Percentiles rank a stretch among this genome's conserved stretches.
phyloP scores from a whole-genome alignment of 2,329 filamentous ascomycete genomes.

The Clarireedia homoeocarpa region DNA sequence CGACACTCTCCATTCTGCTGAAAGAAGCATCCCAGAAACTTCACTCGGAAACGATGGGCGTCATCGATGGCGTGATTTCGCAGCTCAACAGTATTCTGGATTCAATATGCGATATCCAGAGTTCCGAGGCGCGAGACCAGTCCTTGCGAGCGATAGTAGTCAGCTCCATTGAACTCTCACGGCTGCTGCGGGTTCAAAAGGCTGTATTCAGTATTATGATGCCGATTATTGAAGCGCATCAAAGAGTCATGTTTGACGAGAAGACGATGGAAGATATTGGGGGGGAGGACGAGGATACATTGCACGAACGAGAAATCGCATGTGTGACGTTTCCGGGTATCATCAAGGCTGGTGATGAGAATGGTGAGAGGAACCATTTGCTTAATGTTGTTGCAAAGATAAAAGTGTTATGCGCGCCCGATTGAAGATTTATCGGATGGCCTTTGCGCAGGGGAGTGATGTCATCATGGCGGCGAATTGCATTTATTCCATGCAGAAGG shows the following conservation, averaged over 20 bases:
- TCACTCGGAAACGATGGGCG: conserved; percentile 36
- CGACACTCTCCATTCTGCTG: conserved; percentile 52
- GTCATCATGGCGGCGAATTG: neutral
- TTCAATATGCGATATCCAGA: conserved; percentile 33
- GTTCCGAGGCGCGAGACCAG: conserved; percentile 39
- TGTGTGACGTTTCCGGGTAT: conserved; percentile 60
- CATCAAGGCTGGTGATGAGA: conserved; percentile 57
- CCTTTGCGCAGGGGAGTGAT: neutral
- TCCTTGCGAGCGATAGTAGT: conserved; percentile 45
- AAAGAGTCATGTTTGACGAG: conserved; percentile 47
- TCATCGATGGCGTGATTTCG: conserved; percentile 37
- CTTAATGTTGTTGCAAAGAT: conserved; percentile 58
- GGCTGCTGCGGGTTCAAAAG: conserved; percentile 49
- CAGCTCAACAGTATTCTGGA: conserved; percentile 43
- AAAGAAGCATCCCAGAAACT: conserved; percentile 43
- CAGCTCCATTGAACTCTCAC: conserved; percentile 48
- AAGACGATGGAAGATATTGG: conserved; percentile 59
- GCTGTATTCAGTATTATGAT: conserved; percentile 49
- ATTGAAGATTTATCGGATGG: conserved; percentile 13
- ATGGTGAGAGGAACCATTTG: conserved; percentile 51
- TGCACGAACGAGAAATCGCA: conserved; percentile 44
- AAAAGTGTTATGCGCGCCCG: conserved; percentile 48
- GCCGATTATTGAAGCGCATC: conserved; percentile 43
- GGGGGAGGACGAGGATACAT: conserved; percentile 49
- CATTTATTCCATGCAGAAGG: neutral